Percentiles rank a stretch among this genome's conserved stretches.
Conservation (phyloP, 495 filamentous ascomycete genomes). For the Paragyromitra xinjiangensis region DNA sequence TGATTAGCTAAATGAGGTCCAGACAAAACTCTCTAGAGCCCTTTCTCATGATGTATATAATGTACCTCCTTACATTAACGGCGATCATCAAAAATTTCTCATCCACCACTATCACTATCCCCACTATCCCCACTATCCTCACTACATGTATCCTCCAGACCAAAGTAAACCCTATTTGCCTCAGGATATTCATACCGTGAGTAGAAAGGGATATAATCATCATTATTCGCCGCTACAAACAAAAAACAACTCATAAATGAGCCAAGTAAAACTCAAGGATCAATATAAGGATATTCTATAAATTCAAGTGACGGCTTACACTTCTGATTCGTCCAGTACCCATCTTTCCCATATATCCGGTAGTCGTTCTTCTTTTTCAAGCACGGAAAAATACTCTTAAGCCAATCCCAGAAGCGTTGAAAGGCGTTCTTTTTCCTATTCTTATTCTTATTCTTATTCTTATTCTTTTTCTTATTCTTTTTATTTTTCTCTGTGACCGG, state of each 20-base stretch:
- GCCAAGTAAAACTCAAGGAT: background rate
- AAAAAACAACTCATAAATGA: constrained; percentile 3
- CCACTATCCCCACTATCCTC: background rate
- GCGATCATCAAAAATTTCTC: background rate
- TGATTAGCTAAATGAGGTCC: too few species aligned
- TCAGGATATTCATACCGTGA: background rate
- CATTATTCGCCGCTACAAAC: background rate
- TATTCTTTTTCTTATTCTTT: background rate
- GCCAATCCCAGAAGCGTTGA: constrained; percentile 25
- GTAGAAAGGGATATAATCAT: background rate
- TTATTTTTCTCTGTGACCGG: background rate
- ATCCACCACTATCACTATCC: background rate
- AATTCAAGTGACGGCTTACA: background rate
- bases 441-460: too few species aligned
- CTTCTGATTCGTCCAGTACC: constrained; percentile 25
- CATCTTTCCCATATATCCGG: constrained; percentile 16
- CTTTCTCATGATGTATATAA: background rate
- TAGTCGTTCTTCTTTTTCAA: background rate
- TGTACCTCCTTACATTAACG: background rate
- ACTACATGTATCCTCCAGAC: background rate
- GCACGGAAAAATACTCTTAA: constrained; percentile 23
- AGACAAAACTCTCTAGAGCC: background rate
- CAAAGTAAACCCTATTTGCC: background rate
- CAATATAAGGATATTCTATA: background rate
- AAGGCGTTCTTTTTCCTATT: background rate